Conservation (phyloP, 1,284 basidiomycete species). For the Laetiporus sulphureus region DNA sequence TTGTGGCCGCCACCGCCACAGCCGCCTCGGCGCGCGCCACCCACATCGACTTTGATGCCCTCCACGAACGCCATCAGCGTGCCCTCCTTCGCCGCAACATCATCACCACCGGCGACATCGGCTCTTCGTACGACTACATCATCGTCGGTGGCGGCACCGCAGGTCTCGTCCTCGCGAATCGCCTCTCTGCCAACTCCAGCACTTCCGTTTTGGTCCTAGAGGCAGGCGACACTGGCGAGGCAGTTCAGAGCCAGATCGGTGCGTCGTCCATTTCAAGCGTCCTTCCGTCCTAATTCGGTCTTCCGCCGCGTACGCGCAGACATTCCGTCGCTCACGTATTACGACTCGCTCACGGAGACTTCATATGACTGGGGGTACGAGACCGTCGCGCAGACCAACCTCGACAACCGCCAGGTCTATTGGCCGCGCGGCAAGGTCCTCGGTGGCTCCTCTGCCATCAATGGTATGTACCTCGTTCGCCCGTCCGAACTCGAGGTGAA, state of each 20-base stretch:
- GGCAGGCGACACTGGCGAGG: conserved; percentile 57
- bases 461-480: conserved; percentile 64
- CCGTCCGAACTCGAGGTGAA: conserved; percentile 49
- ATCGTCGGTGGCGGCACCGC: conserved; percentile 65
- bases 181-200: conserved; percentile 64
- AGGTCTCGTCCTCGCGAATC: conserved; percentile 65
- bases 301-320: conserved; percentile 23
- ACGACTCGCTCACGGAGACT: conserved; percentile 39
- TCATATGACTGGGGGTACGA: conserved; percentile 60
- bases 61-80: conserved; percentile 16
- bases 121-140: conserved; percentile 48
- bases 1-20: conserved; percentile 21
- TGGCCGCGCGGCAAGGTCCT: conserved; percentile 68
- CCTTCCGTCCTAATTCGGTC: neutral
- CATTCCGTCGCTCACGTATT: conserved; percentile 46
- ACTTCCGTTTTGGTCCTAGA: conserved; percentile 71
- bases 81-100: conserved; percentile 31
- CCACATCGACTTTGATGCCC: conserved; percentile 19
- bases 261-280: conserved; percentile 13
- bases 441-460: conserved; percentile 66
- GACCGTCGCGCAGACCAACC: conserved; percentile 43
- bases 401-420: conserved; percentile 29
- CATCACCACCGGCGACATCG: conserved; percentile 30
- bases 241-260: conserved; percentile 34
- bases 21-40: conserved; percentile 12